Evolutionary conservation across 2,329 filamentous ascomycete species (phyloP), one percentile per base, ranked within the genome.

Genomic region (Penicillium sp.): DNA sequence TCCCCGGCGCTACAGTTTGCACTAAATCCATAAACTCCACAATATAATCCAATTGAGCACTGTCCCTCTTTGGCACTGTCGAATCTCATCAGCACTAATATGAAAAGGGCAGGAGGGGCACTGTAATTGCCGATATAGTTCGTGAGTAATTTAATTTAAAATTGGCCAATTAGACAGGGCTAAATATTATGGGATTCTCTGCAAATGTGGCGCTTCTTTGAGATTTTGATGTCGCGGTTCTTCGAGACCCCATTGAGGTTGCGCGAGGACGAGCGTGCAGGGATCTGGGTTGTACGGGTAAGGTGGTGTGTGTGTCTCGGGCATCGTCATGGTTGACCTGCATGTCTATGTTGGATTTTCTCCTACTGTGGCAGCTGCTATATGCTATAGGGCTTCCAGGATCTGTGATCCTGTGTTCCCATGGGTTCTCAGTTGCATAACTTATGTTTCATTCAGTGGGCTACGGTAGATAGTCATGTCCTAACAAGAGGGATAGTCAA

Each of bases 31-130:
- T 2, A 31, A 22, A 9, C 24, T 16, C 43, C 50, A 43, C 49
- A 32, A 14, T 32, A 5, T 13, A 3, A 20, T 44, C 29, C 16
- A 29, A 26, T 35, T 9, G 31, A 14, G 24, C 18, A 29, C 40
- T 26, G 31, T 32, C 32, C 22, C n/a, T 31, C 49, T 51, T 26
- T 5, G 5, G 18, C 9, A 6, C 50, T 47, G 50, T 53, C 50
- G 50, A 53, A 48, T 40, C 16, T 9, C 5, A 53, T 53, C 43
- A 47, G 42, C 50, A 53, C 50, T 48, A 40, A 39, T 4, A 14
- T 31, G 32, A 13, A 46, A 53, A 24, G 11, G 5, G 50, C 13
- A 53, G 11, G 50, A 53, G 50, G 43, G 50, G 50, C 35, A 9
- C 26, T 18, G 5, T 10, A 37, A 9, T n/a, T 34, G 14, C 18